Base-by-base conservation (phyloP, 2,329 filamentous ascomycete species). In the Calonectria multiphialidica region DNA sequence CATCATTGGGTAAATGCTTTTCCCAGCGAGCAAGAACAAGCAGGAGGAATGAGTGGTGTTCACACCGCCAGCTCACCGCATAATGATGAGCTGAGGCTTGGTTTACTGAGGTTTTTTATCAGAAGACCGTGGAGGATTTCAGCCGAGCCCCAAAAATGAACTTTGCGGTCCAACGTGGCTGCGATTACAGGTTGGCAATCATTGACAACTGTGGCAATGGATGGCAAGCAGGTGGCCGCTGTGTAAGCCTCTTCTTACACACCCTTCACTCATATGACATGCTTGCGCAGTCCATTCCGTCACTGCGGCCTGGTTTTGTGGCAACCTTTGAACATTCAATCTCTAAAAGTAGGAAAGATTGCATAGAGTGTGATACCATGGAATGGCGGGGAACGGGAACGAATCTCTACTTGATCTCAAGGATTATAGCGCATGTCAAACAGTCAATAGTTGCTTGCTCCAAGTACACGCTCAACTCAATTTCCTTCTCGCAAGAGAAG, bases 1-100 rank as follows among this genome's bases (percentile, higher is more conserved):
- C 35, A n/a, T 63, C 4, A 47, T 53, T 66, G 53, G 68, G 35
- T 66, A 65, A 66, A 50, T 42, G 9, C 47, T 66, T 37, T 69
- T 44, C 35, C 35, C 62, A 57, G 5, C 18, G 7, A 53, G 18
- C 33, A 23, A 49, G 33, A 49, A 49, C 21, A 33, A 10, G 42
- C 25, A 53, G 23, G 5, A 53, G n/a, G 15, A 45, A 53, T 21
- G 13, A 30, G 30, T 6, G 30, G 23, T 28, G 33, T 10, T 12
- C 21, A 59, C 53, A 57, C 59, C 40, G 16, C 25, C 37, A 25
- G 18, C 28, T 61, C 42, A 61, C 35, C 18, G 53, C 35, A 45
- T 18, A 35, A 47, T 49, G 23, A n/a, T 35, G n/a, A 23, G 28
- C 25, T 21, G 33, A 57, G n/a, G 33, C 21, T 57, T 37, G 23